Conservation (phyloP, 176 grass and related monocot genomes). For the Eragrostis curvula region DNA sequence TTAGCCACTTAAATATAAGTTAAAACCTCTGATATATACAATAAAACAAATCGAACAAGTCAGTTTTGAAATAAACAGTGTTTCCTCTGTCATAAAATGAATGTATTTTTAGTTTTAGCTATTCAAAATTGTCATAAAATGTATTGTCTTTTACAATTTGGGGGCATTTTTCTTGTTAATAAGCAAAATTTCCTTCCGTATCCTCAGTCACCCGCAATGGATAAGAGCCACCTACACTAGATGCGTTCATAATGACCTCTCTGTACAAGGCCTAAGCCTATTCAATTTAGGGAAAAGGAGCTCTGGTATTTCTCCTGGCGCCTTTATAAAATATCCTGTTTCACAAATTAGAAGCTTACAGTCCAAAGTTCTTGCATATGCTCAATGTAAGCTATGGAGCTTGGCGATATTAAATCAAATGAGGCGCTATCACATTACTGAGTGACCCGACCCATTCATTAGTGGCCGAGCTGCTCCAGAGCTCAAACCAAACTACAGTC, state of each 20-base stretch:
- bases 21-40: background rate
- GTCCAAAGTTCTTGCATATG: background rate
- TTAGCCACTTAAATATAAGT: slow-evolving; percentile 29
- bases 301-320: background rate
- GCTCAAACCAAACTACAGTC: slow-evolving; percentile 8
- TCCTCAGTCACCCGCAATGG: background rate
- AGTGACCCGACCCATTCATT: slow-evolving; percentile 19
- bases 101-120: background rate
- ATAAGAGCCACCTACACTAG: background rate
- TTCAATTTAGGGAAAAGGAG: slow-evolving; percentile 5
- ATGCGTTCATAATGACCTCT: background rate
- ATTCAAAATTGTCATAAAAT: background rate
- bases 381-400: background rate
- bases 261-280: background rate
- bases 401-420: background rate
- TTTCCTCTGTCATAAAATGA: background rate
- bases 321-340: background rate
- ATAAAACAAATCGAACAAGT: slow-evolving; percentile 1
- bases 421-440: background rate
- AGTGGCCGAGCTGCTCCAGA: background rate
- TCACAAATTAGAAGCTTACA: background rate
- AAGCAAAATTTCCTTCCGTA: background rate
- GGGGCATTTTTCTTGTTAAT: background rate
- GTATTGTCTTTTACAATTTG: background rate
- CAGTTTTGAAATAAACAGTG: slow-evolving; percentile 2